These are phyloP conservation scores for Dactylellina parvicollis DNA, from an alignment of 2,329 filamentous ascomycete species.

Conservation along the genomic window DNA sequence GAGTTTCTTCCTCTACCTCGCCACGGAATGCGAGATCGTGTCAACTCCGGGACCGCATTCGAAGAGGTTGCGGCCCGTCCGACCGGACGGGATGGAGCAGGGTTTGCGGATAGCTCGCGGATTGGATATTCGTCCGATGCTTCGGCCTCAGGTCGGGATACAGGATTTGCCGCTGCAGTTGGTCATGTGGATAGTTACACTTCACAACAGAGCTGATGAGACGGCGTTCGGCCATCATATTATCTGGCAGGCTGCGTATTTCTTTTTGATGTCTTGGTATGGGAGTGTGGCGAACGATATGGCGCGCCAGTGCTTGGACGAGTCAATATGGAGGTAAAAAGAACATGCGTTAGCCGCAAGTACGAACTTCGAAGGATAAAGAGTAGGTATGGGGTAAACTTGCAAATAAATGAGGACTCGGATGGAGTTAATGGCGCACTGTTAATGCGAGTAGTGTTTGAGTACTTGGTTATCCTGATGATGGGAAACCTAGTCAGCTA, in stretches of 20 bases:
- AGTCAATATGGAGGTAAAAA: not conserved
- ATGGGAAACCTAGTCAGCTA: too few relatives aligned
- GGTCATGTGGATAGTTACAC: constrained; percentile 11
- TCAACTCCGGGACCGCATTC: not conserved
- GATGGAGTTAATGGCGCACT: too few relatives aligned
- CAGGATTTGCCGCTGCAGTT: constrained; percentile 23
- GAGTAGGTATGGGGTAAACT: constrained; percentile 5
- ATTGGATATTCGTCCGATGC: not conserved
- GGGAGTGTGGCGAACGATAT: not conserved
- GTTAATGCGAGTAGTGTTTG: too few relatives aligned
- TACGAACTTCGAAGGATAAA: not conserved
- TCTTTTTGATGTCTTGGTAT: constrained; percentile 40
- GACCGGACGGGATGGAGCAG: constrained; percentile 7
- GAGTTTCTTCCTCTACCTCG: constrained; percentile 30
- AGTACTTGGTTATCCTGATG: too few relatives aligned
- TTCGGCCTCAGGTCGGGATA: constrained; percentile 7
- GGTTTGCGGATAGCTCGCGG: constrained; percentile 23
- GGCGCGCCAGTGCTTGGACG: constrained; percentile 9
- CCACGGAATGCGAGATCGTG: constrained; percentile 34
- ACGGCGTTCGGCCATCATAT: not conserved
- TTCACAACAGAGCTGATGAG: constrained; percentile 31
- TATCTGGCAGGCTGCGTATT: constrained; percentile 21
- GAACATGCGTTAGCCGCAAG: constrained; percentile 25
- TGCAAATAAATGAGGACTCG: too few relatives aligned
- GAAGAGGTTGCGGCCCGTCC: not conserved